Evolutionary conservation across 352 stramenopile species (phyloP).

Genomic region (Phytophthora sansomeana): DNA sequence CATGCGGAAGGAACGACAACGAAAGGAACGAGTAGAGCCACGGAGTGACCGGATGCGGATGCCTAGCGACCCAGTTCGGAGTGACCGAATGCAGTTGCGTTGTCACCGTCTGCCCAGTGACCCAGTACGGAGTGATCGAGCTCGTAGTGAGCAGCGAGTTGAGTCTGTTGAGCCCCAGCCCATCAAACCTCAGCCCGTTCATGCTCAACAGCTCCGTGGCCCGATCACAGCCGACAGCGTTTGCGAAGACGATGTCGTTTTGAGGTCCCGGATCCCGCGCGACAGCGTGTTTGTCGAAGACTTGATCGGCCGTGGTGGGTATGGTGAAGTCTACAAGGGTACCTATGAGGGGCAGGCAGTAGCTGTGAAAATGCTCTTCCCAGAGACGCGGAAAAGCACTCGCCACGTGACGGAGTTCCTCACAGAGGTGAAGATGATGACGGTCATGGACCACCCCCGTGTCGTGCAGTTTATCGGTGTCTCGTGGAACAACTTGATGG

Average conservation of each 20-base stretch:
- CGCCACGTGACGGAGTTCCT: slow-evolving; percentile 55
- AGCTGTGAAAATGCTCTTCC: slow-evolving; percentile 63
- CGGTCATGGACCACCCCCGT: slow-evolving; percentile 46
- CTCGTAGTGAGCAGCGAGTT: not conserved
- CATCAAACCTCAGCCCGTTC: slow-evolving; percentile 18
- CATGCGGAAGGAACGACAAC: slow-evolving; percentile 15
- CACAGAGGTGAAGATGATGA: slow-evolving; percentile 62
- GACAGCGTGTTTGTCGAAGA: slow-evolving; percentile 47
- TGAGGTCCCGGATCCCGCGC: slow-evolving; percentile 51
- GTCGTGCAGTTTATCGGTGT: slow-evolving; percentile 69
- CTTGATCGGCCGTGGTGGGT: slow-evolving; percentile 57
- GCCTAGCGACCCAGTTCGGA: slow-evolving; percentile 9
- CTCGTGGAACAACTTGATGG: slow-evolving; percentile 60
- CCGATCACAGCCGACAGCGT: slow-evolving; percentile 44
- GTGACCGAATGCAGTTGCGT: not conserved
- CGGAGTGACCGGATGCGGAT: slow-evolving; percentile 16
- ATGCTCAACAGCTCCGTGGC: slow-evolving; percentile 31
- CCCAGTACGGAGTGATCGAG: slow-evolving; percentile 8
- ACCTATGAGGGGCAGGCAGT: slow-evolving; percentile 43
- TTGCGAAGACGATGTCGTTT: slow-evolving; percentile 54
- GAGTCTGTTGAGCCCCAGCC: slow-evolving; percentile 6
- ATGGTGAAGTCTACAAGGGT: slow-evolving; percentile 65
- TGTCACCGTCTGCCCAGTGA: not conserved
- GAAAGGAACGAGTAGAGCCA: slow-evolving; percentile 23
- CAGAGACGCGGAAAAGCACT: slow-evolving; percentile 47